Evolutionary conservation across 441 rosid genomes (phyloP).

Genomic region (Geranium incanum): DNA sequence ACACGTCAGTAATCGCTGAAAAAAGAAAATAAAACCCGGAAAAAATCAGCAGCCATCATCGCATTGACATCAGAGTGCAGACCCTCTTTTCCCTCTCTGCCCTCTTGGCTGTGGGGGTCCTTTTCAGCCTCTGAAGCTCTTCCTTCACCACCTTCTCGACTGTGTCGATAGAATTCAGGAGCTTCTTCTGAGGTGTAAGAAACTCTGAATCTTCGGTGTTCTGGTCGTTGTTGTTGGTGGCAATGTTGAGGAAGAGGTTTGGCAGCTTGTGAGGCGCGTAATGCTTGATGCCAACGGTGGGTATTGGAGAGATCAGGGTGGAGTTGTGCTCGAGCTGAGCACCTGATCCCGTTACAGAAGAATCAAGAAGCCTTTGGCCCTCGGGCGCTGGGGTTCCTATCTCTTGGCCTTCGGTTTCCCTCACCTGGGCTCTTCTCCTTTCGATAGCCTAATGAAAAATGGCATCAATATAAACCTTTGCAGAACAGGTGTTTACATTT

Average conservation of each 20-base stretch:
- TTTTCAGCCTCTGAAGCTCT: slow-evolving; percentile 52
- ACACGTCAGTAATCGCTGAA: slow-evolving; percentile 8
- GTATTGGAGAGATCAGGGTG: slow-evolving; percentile 36
- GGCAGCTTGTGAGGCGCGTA: slow-evolving; percentile 44
- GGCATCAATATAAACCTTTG: not conserved
- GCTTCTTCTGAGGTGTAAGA: slow-evolving; percentile 77
- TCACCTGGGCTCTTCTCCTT: slow-evolving; percentile 52
- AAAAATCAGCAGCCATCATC: slow-evolving; percentile 29
- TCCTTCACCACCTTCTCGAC: slow-evolving; percentile 66
- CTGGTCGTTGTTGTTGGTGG: slow-evolving; percentile 21
- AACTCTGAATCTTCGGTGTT: slow-evolving; percentile 38
- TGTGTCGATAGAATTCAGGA: slow-evolving; percentile 61
- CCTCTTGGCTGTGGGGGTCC: slow-evolving; percentile 55
- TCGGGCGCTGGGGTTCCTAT: slow-evolving; percentile 29
- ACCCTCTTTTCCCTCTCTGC: slow-evolving; percentile 58
- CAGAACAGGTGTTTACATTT: not conserved
- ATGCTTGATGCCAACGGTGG: slow-evolving; percentile 30
- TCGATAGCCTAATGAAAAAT: slow-evolving; percentile 50
- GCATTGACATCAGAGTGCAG: slow-evolving; percentile 65
- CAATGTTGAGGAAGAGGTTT: slow-evolving; percentile 44
- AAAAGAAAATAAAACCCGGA: not conserved
- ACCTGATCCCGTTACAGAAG: slow-evolving; percentile 25
- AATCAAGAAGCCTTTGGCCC: slow-evolving; percentile 25
- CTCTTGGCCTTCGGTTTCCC: slow-evolving; percentile 42
- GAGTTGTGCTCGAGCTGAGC: slow-evolving; percentile 33